These are phyloP conservation scores for Paecilomyces variotii DNA, from an alignment of 2,329 filamentous ascomycete genomes.

Conservation along the genomic window DNA sequence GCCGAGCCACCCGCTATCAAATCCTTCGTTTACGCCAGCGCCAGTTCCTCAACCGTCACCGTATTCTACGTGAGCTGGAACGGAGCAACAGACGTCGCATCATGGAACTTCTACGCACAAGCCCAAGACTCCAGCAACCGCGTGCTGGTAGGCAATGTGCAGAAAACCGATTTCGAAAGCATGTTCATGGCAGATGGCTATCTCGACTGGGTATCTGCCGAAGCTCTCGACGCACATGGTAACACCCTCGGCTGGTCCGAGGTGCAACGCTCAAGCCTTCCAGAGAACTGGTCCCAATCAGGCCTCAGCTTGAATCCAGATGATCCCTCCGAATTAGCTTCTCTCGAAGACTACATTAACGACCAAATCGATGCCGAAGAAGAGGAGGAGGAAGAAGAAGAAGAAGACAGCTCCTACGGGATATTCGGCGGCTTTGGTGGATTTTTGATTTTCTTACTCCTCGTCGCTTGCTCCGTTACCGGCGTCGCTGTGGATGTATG, in stretches of 20 bases:
- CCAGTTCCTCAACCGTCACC: constrained; percentile 5
- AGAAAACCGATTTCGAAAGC: constrained; percentile 31
- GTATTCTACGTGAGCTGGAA: constrained; percentile 38
- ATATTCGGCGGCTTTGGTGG: not conserved
- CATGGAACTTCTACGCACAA: constrained; percentile 27
- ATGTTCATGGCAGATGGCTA: constrained; percentile 23
- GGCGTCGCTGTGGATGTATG: not conserved
- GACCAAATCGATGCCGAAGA: not conserved
- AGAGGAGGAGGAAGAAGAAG: not conserved
- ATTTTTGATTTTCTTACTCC: not conserved
- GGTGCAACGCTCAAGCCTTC: constrained; percentile 6
- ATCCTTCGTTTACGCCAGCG: constrained; percentile 17
- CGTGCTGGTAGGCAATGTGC: constrained; percentile 17
- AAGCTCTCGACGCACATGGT: constrained; percentile 19
- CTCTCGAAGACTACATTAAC: not conserved
- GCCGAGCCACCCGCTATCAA: constrained; percentile 23
- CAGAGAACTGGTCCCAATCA: constrained; percentile 9
- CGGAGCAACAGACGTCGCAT: constrained; percentile 40
- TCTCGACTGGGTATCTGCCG: constrained; percentile 22
- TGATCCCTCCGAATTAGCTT: not conserved
- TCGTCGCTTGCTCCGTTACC: not conserved
- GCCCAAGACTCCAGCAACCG: constrained; percentile 5
- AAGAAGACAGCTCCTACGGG: not conserved
- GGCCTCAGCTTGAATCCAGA: constrained; percentile 4
- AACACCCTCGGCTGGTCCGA: constrained; percentile 16